phyloP scores from a whole-genome alignment of 352 stramenopile species.

The Phytopythium cucurbitacearum region DNA sequence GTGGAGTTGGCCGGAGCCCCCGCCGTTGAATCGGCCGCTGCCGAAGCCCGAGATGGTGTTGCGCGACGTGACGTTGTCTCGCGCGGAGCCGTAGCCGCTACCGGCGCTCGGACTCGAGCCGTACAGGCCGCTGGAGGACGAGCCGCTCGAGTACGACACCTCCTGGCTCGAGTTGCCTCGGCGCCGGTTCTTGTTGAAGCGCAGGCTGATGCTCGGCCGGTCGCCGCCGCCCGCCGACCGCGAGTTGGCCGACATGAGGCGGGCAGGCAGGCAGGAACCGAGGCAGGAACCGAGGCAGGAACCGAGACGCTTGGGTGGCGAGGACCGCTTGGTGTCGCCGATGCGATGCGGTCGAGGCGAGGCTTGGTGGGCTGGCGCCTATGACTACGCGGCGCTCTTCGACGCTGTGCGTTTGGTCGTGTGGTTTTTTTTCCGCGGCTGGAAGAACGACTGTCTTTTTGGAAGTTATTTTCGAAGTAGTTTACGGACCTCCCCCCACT shows the following conservation, averaged over 20 bases:
- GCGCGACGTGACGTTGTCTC: conserved; percentile 14
- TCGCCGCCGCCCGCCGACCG: conserved; percentile 17
- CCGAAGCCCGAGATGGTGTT: conserved; percentile 60
- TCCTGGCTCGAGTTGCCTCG: conserved; percentile 63
- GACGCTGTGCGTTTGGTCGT: too few relatives aligned
- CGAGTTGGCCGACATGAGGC: neutral
- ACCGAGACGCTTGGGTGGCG: too few relatives aligned
- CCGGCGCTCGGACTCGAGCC: conserved; percentile 17
- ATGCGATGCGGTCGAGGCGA: too few relatives aligned
- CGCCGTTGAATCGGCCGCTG: conserved; percentile 18
- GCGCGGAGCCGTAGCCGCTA: conserved; percentile 30
- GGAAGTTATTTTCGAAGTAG: too few relatives aligned
- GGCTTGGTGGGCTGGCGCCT: too few relatives aligned
- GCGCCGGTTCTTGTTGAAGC: conserved; percentile 63
- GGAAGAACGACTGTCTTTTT: too few relatives aligned
- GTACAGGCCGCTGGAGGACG: conserved; percentile 13
- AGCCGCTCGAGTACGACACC: conserved; percentile 10
- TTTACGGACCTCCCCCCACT: too few relatives aligned
- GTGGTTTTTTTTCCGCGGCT: too few relatives aligned
- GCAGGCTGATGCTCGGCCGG: conserved; percentile 48
- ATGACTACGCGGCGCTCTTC: too few relatives aligned
- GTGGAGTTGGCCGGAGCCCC: conserved; percentile 8
- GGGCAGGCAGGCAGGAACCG: too few relatives aligned
- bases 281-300: too few relatives aligned
- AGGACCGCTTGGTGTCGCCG: too few relatives aligned